Evolutionary conservation across 1,284 basidiomycete genomes (phyloP).

Genomic region (Ustilago shanxiensis): DNA sequence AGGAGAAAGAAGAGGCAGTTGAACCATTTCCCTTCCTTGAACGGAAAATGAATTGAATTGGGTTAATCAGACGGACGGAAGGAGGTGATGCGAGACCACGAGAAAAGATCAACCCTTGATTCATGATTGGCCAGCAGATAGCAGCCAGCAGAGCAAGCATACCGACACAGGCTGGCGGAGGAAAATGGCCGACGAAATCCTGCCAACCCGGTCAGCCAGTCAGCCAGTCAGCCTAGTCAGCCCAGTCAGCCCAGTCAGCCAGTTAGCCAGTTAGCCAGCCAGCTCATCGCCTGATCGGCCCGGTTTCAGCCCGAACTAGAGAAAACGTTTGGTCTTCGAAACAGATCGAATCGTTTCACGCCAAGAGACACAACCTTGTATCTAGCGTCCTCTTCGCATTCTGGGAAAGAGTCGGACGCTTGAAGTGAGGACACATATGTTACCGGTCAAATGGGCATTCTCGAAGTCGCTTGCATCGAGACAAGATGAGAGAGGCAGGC

Average conservation of each 20-base stretch:
- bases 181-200: slow-evolving; percentile 1
- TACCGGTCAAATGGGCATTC: background rate
- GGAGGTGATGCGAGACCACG: background rate
- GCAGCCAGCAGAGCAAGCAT: background rate
- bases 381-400: background rate
- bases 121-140: background rate
- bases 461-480: background rate
- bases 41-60: background rate
- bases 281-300: slow-evolving; percentile 4
- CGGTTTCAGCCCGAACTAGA: slow-evolving; percentile 1
- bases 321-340: background rate
- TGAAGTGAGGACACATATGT: background rate
- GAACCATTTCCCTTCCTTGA: too few relatives aligned
- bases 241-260: background rate
- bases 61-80: background rate
- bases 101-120: background rate
- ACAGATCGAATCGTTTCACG: background rate
- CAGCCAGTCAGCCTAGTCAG: background rate
- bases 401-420: background rate
- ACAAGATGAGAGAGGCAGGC: background rate
- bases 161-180: background rate
- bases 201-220: too few relatives aligned
- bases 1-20: too few relatives aligned
- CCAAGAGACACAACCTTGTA: background rate
- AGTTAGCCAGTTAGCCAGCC: background rate